Percentiles rank a stretch among this genome's conserved stretches.
Conservation (phyloP, 768 basidiomycete genomes). For the Tylopilus felleus region DNA sequence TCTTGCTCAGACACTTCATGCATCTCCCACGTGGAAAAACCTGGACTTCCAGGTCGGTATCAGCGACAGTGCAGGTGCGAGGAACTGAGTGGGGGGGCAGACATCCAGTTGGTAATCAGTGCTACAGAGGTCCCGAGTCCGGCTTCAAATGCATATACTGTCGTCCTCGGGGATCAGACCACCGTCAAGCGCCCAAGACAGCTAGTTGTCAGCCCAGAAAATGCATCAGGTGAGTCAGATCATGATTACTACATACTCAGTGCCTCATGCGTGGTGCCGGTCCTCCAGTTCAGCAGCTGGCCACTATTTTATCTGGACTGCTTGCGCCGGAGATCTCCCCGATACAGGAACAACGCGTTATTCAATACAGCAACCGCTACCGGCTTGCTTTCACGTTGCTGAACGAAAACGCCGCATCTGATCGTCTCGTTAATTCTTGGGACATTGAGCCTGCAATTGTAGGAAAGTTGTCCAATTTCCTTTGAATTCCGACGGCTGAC, state of each 20-base stretch:
- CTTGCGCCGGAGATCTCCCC: conserved; percentile 44
- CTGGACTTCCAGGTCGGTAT: conserved; percentile 36
- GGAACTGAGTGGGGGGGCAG: background rate
- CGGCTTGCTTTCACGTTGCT: conserved; percentile 90
- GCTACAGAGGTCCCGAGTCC: conserved; percentile 12
- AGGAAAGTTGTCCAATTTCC: conserved; percentile 44
- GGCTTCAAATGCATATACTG: conserved; percentile 18
- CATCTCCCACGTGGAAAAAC: conserved; percentile 41
- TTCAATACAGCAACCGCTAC: conserved; percentile 78
- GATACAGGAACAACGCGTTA: conserved; percentile 48
- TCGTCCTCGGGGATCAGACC: conserved; percentile 25
- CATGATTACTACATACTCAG: background rate
- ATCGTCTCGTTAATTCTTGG: conserved; percentile 63
- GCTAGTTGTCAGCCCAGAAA: conserved; percentile 20
- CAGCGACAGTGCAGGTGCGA: conserved; percentile 35
- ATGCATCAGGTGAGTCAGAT: conserved; percentile 29
- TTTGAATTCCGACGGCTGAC: conserved; percentile 17
- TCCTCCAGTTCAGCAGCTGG: conserved; percentile 37
- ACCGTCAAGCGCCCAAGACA: conserved; percentile 20
- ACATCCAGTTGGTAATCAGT: conserved; percentile 5
- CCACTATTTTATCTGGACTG: conserved; percentile 37
- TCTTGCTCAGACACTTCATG: conserved; percentile 13
- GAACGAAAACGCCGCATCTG: conserved; percentile 81
- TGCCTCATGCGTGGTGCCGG: conserved; percentile 13
- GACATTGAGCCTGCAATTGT: conserved; percentile 61